A percentile compares a stretch with the other conserved stretches of the same genome.
These are phyloP conservation scores for Penicillium waksmanii DNA, from an alignment of 495 filamentous ascomycete genomes.

Conservation along the genomic window DNA sequence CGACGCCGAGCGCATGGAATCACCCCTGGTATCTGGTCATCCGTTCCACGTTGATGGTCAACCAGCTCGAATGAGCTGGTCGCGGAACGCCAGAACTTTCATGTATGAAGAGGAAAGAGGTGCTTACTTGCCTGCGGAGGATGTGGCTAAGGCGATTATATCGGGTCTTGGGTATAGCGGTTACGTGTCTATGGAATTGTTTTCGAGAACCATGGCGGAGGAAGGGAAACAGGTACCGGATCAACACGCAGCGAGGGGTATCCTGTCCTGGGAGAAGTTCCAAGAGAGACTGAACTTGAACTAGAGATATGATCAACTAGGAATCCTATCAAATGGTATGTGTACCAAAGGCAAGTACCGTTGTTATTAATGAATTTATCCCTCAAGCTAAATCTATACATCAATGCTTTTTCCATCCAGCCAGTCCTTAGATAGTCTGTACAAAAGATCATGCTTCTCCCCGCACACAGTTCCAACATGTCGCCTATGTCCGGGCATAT, in stretches of 20 bases:
- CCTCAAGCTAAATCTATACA: slow-evolving; percentile 23
- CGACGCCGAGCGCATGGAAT: slow-evolving; percentile 63
- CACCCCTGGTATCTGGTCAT: slow-evolving; percentile 61
- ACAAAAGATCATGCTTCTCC: slow-evolving; percentile 51
- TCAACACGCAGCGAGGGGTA: slow-evolving; percentile 63
- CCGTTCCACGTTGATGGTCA: slow-evolving; percentile 64
- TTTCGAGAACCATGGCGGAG: slow-evolving; percentile 61
- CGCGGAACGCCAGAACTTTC: slow-evolving; percentile 71
- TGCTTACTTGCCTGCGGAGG: slow-evolving; percentile 62
- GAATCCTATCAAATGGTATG: too few species aligned
- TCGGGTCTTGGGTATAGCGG: slow-evolving; percentile 64
- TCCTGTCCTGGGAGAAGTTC: slow-evolving; percentile 56
- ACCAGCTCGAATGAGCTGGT: slow-evolving; percentile 74
- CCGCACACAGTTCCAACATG: slow-evolving; percentile 43
- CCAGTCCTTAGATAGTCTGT: slow-evolving; percentile 50
- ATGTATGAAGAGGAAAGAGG: slow-evolving; percentile 66
- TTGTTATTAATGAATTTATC: not conserved
- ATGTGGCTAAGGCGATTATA: slow-evolving; percentile 53
- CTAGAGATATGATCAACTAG: not conserved
- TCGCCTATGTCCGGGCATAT: slow-evolving; percentile 52
- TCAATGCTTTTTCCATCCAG: slow-evolving; percentile 48
- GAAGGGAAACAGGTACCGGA: slow-evolving; percentile 53
- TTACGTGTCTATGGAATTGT: slow-evolving; percentile 73
- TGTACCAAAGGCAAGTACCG: not conserved
- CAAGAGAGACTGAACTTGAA: slow-evolving; percentile 12